phyloP scores from a whole-genome alignment of 768 basidiomycete genomes.

The Tylopilus sp. region DNA sequence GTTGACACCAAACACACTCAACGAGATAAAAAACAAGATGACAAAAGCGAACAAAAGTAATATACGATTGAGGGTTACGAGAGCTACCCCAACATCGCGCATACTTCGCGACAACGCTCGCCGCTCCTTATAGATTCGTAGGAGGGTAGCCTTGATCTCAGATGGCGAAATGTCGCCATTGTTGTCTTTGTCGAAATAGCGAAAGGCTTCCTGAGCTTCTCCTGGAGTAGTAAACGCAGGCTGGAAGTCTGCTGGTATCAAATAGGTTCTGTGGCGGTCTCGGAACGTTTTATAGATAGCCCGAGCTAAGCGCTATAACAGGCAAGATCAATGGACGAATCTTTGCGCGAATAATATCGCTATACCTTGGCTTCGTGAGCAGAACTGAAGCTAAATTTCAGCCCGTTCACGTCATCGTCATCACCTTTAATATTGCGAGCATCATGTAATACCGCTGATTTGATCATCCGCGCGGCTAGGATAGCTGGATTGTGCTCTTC shows the following conservation, averaged over 20 bases:
- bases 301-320: conserved; percentile 59
- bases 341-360: not conserved
- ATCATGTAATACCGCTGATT: conserved; percentile 71
- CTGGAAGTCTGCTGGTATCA: conserved; percentile 66
- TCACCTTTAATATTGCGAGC: conserved; percentile 64
- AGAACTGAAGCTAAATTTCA: conserved; percentile 54
- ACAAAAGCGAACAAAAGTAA: conserved; percentile 60
- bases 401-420: conserved; percentile 38
- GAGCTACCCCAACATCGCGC: conserved; percentile 68
- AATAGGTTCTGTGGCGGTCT: conserved; percentile 51
- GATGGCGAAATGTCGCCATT: conserved; percentile 73
- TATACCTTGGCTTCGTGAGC: conserved; percentile 64
- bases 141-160: conserved; percentile 68
- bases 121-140: conserved; percentile 76
- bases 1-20: conserved; percentile 69
- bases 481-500: conserved; percentile 41
- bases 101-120: conserved; percentile 72
- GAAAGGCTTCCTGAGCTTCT: conserved; percentile 65
- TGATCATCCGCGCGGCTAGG: conserved; percentile 61
- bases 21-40: conserved; percentile 67
- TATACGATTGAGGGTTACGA: conserved; percentile 61
- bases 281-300: conserved; percentile 62
- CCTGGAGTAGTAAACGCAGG: conserved; percentile 60
- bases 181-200: conserved; percentile 70
- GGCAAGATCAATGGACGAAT: not conserved